Conservation (phyloP, 495 filamentous ascomycete genomes). For the Pyrenopolyporus hunteri region DNA sequence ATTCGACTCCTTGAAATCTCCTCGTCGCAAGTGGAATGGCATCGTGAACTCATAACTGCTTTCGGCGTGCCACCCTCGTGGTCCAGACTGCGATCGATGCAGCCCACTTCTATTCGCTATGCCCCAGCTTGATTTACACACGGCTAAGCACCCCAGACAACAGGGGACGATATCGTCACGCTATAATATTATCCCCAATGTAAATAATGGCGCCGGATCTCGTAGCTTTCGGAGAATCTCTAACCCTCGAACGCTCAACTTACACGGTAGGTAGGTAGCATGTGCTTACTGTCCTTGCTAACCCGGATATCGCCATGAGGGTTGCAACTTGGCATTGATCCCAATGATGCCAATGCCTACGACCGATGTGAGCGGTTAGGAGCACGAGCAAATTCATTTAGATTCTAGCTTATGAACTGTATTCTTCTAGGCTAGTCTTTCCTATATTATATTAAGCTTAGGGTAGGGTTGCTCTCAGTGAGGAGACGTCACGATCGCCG, state of each 20-base stretch:
- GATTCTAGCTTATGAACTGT: not conserved
- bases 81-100: conserved; percentile 41
- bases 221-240: conserved; percentile 4
- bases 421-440: conserved; percentile 6
- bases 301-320: conserved; percentile 5
- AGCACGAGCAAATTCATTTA: conserved; percentile 3
- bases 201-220: conserved; percentile 14
- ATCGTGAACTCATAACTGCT: conserved; percentile 28
- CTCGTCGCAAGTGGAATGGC: conserved; percentile 31
- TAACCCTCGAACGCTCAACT: conserved; percentile 5
- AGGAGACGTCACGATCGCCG: conserved; percentile 7
- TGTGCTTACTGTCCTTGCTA: conserved; percentile 25
- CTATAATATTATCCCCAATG: too few relatives aligned
- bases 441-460: not conserved
- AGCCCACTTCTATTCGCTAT: conserved; percentile 29
- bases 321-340: conserved; percentile 1
- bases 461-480: conserved; percentile 6
- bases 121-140: conserved; percentile 24
- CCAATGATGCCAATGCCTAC: not conserved
- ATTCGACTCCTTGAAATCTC: conserved; percentile 7
- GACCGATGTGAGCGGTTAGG: not conserved
- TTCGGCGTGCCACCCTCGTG: conserved; percentile 26
- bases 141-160: too few relatives aligned
- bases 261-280: conserved; percentile 20
- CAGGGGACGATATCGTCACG: not conserved